phyloP scores from a whole-genome alignment of 2,329 filamentous ascomycete genomes.

The Cladorrhinum sp. region DNA sequence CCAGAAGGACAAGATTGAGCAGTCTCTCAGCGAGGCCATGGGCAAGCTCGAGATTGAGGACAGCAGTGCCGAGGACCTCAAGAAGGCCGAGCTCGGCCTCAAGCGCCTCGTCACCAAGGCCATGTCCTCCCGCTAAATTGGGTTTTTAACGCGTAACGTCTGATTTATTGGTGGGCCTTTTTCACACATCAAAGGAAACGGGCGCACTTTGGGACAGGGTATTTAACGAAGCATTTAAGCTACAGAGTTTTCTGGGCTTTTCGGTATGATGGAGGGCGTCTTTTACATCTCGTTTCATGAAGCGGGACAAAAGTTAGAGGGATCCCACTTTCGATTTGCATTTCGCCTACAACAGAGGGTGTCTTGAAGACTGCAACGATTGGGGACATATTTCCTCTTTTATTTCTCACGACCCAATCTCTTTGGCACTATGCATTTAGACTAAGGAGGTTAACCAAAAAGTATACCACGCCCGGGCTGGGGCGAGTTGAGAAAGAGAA shows the following conservation, averaged over 20 bases:
- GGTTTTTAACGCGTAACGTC: slow-evolving; percentile 16
- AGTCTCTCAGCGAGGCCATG: slow-evolving; percentile 95
- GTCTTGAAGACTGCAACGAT: slow-evolving; percentile 26
- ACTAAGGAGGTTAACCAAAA: slow-evolving; percentile 28
- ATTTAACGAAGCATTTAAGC: slow-evolving; percentile 21
- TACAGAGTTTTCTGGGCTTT: slow-evolving; percentile 16
- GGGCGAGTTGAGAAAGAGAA: background rate
- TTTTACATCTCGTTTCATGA: slow-evolving; percentile 27
- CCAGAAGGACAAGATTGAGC: slow-evolving; percentile 99
- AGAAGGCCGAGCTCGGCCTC: slow-evolving; percentile 99
- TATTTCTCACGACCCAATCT: slow-evolving; percentile 23
- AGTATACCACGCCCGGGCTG: slow-evolving; percentile 2
- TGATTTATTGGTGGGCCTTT: slow-evolving; percentile 19
- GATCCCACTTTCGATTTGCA: slow-evolving; percentile 21
- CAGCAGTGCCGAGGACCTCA: slow-evolving; percentile 85
- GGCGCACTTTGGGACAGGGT: slow-evolving; percentile 23
- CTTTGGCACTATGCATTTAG: slow-evolving; percentile 30
- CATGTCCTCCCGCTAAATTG: slow-evolving; percentile 80
- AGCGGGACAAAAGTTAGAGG: slow-evolving; percentile 27
- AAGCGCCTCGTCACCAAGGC: slow-evolving; percentile 99
- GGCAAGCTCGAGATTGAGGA: slow-evolving; percentile 95
- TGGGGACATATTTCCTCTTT: slow-evolving; percentile 24
- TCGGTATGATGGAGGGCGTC: slow-evolving; percentile 28
- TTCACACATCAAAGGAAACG: slow-evolving; percentile 12
- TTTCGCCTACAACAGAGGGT: slow-evolving; percentile 22